Base-by-base conservation (phyloP, 257 asterid species). In the Paraleonurus japonicus region DNA sequence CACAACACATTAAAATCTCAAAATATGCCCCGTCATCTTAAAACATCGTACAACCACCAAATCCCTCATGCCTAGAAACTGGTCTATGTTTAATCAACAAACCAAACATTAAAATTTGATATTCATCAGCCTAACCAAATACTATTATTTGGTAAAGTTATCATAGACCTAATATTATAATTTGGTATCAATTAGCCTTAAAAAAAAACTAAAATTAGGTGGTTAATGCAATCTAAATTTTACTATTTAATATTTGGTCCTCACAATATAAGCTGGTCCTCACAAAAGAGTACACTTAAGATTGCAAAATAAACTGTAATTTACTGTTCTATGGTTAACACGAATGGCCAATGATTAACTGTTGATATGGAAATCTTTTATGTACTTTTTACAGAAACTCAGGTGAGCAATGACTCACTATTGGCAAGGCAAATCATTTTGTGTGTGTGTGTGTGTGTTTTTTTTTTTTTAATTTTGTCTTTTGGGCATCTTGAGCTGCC, bases 381-480 rank as follows among this genome's bases (percentile, higher is more conserved):
- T 11, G 58, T 15, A 20, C 16, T 61, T 19, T 47, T 41, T 41
- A n/a, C 48, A 39, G 15, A 66, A 9, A 1, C 51, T 67, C 57
- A 23, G 74, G 20, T 23, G 24, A n/a, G 54, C 54, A n/a, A 45
- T 4, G 8, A 47, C 54, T 59, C 59, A 19, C 58, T 17, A n/a
- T 7, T 3, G 60, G 50, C 43, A 62, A 66, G 77, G 51, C 20
- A 62, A 33, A 63, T 4, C 45, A 53, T 50, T 72, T 23, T 3
- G 24, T 48, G 63, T n/a, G 20, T 60, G n/a, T n/a, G n/a, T n/a
- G n/a, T n/a, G n/a, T n/a, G n/a, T n/a, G n/a, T 17, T 58, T 4
- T 39, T 26, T 57, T 59, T 27, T 11, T 8, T 35, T 71, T 16
- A 39, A 7, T 35, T 7, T 70, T 60, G 17, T 45, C 24, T 28